These are phyloP conservation scores for Calvatia gigantea DNA, from an alignment of 768 basidiomycete species.

Conservation along the genomic window DNA sequence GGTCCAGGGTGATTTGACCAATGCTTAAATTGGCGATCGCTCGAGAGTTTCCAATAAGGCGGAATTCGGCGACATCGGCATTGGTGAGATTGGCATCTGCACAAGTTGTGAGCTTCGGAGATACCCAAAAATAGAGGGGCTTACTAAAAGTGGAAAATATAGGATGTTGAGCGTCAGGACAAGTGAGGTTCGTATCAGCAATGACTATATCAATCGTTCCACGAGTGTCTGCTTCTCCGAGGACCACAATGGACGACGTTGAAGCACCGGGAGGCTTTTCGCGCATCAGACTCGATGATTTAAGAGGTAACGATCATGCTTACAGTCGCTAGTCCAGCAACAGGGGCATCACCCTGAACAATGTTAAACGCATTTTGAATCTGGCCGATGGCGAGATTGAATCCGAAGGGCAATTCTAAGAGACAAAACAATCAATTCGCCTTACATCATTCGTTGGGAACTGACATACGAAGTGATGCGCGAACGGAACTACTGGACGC, in stretches of 20 bases:
- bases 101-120: constrained; percentile 4
- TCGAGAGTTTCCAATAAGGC: constrained; percentile 54
- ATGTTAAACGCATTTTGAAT: constrained; percentile 69
- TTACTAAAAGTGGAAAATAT: constrained; percentile 59
- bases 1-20: constrained; percentile 64
- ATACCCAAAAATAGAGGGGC: constrained; percentile 18
- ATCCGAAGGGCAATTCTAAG: constrained; percentile 70
- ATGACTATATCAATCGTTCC: constrained; percentile 68
- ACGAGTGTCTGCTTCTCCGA: constrained; percentile 49
- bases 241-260: constrained; percentile 52
- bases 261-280: constrained; percentile 59
- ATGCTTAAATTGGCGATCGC: constrained; percentile 60
- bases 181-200: constrained; percentile 45
- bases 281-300: neutral
- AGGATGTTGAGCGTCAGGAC: constrained; percentile 43
- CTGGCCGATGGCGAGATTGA: constrained; percentile 50
- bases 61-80: constrained; percentile 43
- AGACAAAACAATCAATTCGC: constrained; percentile 7
- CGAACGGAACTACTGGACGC: constrained; percentile 55
- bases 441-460: neutral
- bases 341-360: constrained; percentile 43
- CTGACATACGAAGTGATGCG: constrained; percentile 48
- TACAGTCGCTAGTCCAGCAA: constrained; percentile 62
- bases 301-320: neutral
- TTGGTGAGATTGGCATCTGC: constrained; percentile 58